Base-by-base conservation (phyloP, 2,329 filamentous ascomycete genomes). In the Trichoderma sp. region DNA sequence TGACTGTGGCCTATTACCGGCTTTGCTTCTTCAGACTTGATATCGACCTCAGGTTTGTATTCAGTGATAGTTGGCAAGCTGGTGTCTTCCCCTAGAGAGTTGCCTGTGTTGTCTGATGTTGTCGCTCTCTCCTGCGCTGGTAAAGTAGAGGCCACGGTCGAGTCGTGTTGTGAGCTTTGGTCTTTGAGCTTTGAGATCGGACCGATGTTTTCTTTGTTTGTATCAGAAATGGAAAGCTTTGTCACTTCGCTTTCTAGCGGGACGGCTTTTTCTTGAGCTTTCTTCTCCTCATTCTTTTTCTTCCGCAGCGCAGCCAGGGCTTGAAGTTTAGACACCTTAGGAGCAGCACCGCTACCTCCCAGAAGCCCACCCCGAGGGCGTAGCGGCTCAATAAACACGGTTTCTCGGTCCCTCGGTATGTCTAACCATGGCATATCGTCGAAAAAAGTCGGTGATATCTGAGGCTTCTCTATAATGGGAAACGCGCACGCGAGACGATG, bases 301-400 rank as follows among this genome's bases (percentile, higher is more conserved):
- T 94, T 95, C 32, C 94, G 88, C 69, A 93, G 92, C 39, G 94
- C 94, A 66, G 95, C 95, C 56, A 99, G 84, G 62, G 94, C 94
- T 76, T 97, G 95, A 60, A 99, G 85, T 78, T 99, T 99, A 6
- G 95, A 97, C 81, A 93, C 87, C 78, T 95, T 96, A 3, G 89
- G 86, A n/a, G 84, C 78, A 14, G 83, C 83, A 62, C 89, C 87
- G 2, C 89, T 87, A 39, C 96, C 97, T 34, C 96, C 97, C 3
- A 97, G 82, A 0, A 99, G 85, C 2, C 94, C 92, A 21, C 90
- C 88, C 62, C 83, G 84, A 68, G 87, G 90, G 74, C 43, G 87
- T 18, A 76, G 73, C 72, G 81, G 89, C 53, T 90, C 85, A 64
- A 92, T 82, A 47, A 95, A 87, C 18, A 91, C 86, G 18, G 92